Conservation (phyloP, 768 basidiomycete genomes). For the Megacollybia marginata region DNA sequence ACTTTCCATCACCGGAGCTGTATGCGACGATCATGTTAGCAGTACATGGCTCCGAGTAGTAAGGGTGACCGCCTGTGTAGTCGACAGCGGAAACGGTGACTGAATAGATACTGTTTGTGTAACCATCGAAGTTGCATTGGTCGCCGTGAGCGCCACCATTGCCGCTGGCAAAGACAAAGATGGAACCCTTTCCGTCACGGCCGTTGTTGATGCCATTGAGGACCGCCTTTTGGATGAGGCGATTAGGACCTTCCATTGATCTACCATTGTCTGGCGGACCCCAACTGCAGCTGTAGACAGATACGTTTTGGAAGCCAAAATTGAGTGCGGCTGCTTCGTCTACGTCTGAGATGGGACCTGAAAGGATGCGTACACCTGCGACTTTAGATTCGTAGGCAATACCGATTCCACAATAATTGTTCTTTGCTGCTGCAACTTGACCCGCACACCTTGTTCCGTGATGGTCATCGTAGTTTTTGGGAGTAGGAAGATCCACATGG, state of each 20-base stretch:
- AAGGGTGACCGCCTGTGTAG: conserved; percentile 87
- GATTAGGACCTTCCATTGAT: conserved; percentile 90
- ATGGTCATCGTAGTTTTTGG: conserved; percentile 83
- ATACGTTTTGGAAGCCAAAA: conserved; percentile 86
- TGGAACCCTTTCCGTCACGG: conserved; percentile 80
- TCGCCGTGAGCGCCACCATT: conserved; percentile 90
- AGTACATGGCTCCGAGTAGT: conserved; percentile 96
- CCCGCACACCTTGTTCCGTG: conserved; percentile 98
- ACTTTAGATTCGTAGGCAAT: conserved; percentile 89
- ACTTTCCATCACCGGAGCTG: conserved; percentile 88
- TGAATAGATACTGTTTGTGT: conserved; percentile 96
- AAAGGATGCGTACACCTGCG: conserved; percentile 92
- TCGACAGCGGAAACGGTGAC: conserved; percentile 96
- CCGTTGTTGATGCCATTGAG: conserved; percentile 91
- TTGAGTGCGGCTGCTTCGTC: conserved; percentile 96
- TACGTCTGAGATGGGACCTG: conserved; percentile 88
- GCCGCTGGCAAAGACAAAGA: conserved; percentile 96
- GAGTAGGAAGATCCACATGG: conserved; percentile 80
- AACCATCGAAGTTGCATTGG: conserved; percentile 99
- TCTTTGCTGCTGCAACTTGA: conserved; percentile 89
- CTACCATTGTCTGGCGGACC: conserved; percentile 93
- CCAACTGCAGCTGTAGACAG: conserved; percentile 96
- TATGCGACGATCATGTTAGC: conserved; percentile 97
- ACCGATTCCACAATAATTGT: conserved; percentile 90
- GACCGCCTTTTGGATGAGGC: conserved; percentile 89